Base-by-base conservation (phyloP, 2,329 filamentous ascomycete genomes). In the Hymenotorrendiella dingleyae region DNA sequence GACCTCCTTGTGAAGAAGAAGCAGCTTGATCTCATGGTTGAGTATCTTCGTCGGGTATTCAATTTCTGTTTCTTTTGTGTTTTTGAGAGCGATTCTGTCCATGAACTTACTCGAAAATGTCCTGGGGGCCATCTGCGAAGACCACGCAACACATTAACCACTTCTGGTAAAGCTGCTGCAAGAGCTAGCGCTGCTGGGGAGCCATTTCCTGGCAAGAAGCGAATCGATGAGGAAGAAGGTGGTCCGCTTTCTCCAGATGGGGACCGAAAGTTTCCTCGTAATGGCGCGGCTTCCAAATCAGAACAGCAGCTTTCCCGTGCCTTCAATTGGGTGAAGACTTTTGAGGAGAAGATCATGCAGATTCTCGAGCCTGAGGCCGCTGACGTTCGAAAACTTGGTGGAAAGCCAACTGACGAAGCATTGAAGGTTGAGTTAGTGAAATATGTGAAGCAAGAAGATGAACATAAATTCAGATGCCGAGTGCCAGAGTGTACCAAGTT, bases 21-120 rank as follows among this genome's bases (percentile, higher is more conserved):
- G 72, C 90, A 93, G 59, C 78, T 98, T 37, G 93, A 98, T 66
- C 73, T 98, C 26, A 75, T 95, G 64, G 93, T 97, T 40, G 93
- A 98, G 67, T 98, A 98, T 63, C 75, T 98, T 46, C 88, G 93
- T 40, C 83, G 93, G 12, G 93, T 98, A 40, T 94, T 94, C 74
- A 96, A 93, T 67, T 97, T 98, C 68, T 98, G 93, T 70, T 96
- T 98, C 72, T 98, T 97, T 71, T 98, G 93, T 63, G 94, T 98
- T 4, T 97, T 98, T 55, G 93, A 98, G 67, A 93, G 89, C 60
- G 93, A 98, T 64, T 97, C 91, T 0, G 83, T 97, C 17, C 93
- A 98, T 59, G 93, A 98, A 67, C 73, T 98, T 53, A 90, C 87
- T 29, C 82, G 93, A 46, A 97, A 98, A 67, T 98, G 93, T 57